Evolutionary conservation across 2,329 filamentous ascomycete genomes (phyloP), one percentile per base, ranked within the genome.

Genomic region (Ophioceras dolichostomum): DNA sequence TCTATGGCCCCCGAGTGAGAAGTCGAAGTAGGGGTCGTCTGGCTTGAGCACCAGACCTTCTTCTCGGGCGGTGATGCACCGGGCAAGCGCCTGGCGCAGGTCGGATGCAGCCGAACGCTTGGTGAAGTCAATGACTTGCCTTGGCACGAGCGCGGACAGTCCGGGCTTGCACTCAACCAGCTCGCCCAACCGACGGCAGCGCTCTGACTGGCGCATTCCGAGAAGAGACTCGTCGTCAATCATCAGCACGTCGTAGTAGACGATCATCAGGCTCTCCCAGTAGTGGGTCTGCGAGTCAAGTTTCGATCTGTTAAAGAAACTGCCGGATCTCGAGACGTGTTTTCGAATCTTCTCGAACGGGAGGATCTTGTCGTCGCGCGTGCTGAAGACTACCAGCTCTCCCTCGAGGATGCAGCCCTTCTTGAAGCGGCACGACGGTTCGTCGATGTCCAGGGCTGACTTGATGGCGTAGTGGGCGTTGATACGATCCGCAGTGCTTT

Each of bases 31-130:
- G 0, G 86, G 76, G 18, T 82, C 75, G 41, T 86, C 77, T 1
- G 81, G 76, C 56, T 94, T 94, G 35, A 94, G 55, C 0, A 94
- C 77, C 13, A 91, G 65, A 0, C 88, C 88, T 60, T 95, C 88
- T 51, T 76, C 78, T 21, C 75, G 67, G 22, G 69, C 59, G 12
- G 70, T 60, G 39, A 91, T 81, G 20, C 73, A 76, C 34, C 65
- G 65, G 1, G 79, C 76, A 52, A 94, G 89, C 2, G 69, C 67
- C 4, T 71, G 61, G 24, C 75, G 67, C 5, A 93, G 60, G 35
- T 63, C 60, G 0, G 65, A 64, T 10, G 65, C 64, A 2, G 73
- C 76, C 10, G 64, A 56, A 2, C 49, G 50, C 5, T 60, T 61
- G 6, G 62, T 60, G 50, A 89, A 86, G 47, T 87, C 73, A 14